phyloP scores from a whole-genome alignment of 768 basidiomycete genomes.

The Naganishia friedmannii region DNA sequence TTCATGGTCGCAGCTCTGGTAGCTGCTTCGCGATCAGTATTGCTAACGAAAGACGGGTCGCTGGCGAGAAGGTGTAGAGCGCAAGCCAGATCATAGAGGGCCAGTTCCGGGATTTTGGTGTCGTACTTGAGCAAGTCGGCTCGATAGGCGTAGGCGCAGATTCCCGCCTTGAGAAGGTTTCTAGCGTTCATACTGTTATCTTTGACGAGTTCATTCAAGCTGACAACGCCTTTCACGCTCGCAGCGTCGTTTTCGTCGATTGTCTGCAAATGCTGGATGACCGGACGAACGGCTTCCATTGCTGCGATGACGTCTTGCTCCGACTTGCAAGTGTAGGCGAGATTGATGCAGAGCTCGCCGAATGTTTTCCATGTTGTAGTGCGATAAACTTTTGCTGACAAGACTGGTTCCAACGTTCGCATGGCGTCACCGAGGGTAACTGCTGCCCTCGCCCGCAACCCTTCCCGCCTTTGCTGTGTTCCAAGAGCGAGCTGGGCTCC shows the following conservation, averaged over 20 bases:
- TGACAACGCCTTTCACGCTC: conserved; percentile 37
- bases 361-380: conserved; percentile 75
- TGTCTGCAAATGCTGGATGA: conserved; percentile 33
- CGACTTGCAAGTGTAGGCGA: conserved; percentile 61
- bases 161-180: conserved; percentile 39
- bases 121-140: conserved; percentile 48
- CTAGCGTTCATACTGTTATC: conserved; percentile 27
- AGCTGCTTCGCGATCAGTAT: conserved; percentile 13
- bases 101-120: conserved; percentile 40
- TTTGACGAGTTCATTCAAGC: conserved; percentile 35
- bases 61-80: conserved; percentile 40
- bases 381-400: conserved; percentile 63
- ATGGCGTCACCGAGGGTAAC: conserved; percentile 56
- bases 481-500: conserved; percentile 73
- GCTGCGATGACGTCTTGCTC: conserved; percentile 41
- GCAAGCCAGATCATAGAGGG: conserved; percentile 48
- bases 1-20: conserved; percentile 46
- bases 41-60: not conserved
- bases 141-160: conserved; percentile 50
- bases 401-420: conserved; percentile 56
- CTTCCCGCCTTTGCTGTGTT: conserved; percentile 62
- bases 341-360: conserved; percentile 69
- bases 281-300: conserved; percentile 34
- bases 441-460: conserved; percentile 67
- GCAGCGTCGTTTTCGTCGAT: conserved; percentile 31